These are phyloP conservation scores for Bryoglossum gracile DNA, from an alignment of 495 filamentous ascomycete genomes.

Conservation along the genomic window DNA sequence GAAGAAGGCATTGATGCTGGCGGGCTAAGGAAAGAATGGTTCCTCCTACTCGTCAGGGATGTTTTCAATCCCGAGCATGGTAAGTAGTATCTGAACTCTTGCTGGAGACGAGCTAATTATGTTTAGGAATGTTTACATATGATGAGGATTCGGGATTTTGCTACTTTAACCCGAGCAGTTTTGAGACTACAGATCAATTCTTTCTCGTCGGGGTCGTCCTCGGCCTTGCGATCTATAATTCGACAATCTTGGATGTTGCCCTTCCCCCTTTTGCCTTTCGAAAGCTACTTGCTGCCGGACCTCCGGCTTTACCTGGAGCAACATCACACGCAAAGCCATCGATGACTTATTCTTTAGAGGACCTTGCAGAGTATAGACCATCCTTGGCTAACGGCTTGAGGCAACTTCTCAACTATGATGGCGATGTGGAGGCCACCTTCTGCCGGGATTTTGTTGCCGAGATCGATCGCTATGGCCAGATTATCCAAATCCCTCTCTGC, in stretches of 20 bases:
- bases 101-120: constrained; percentile 1
- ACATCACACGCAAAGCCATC: constrained; percentile 49
- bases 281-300: constrained; percentile 71
- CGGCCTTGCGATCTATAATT: constrained; percentile 93
- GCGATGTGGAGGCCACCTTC: constrained; percentile 75
- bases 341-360: constrained; percentile 70
- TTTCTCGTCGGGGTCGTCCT: constrained; percentile 85
- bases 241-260: constrained; percentile 86
- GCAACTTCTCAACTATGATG: constrained; percentile 74
- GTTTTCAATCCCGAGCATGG: constrained; percentile 89
- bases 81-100: constrained; percentile 33
- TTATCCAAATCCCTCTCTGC: constrained; percentile 61
- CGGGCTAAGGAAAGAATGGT: constrained; percentile 93
- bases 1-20: constrained; percentile 93
- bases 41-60: constrained; percentile 81
- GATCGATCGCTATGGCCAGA: constrained; percentile 69
- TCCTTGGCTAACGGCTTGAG: constrained; percentile 68
- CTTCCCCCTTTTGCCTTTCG: constrained; percentile 90
- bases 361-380: constrained; percentile 80
- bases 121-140: constrained; percentile 78
- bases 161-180: constrained; percentile 90
- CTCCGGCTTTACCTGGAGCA: constrained; percentile 43
- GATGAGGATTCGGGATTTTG: constrained; percentile 92
- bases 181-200: constrained; percentile 91
- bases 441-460: constrained; percentile 78